Conservation (phyloP, 2,329 filamentous ascomycete genomes). For the Aspergillus puulaauensis region DNA sequence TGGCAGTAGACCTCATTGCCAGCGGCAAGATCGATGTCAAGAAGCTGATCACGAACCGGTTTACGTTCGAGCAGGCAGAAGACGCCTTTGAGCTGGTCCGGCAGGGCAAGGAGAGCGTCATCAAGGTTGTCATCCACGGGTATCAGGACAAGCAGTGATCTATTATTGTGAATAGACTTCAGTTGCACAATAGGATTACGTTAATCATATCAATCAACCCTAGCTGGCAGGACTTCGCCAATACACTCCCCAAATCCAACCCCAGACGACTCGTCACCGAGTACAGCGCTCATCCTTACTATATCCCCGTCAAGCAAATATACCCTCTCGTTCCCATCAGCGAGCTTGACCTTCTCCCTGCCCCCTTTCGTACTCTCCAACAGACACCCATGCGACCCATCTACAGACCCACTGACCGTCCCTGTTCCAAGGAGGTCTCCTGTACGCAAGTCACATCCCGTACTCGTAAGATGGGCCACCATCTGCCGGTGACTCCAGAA, state of each 20-base stretch:
- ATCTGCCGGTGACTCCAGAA: constrained; percentile 33
- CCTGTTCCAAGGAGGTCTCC: constrained; percentile 35
- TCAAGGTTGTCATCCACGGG: not conserved
- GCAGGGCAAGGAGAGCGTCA: not conserved
- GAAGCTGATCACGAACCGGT: not conserved
- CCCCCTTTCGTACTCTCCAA: constrained; percentile 30
- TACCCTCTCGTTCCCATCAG: constrained; percentile 17
- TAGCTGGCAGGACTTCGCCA: constrained; percentile 14
- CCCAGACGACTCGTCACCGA: constrained; percentile 20
- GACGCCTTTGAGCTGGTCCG: not conserved
- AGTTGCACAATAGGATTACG: not conserved
- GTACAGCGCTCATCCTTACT: constrained; percentile 27
- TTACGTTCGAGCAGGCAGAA: not conserved
- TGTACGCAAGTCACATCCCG: constrained; percentile 27
- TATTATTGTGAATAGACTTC: not conserved
- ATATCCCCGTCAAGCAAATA: constrained; percentile 30
- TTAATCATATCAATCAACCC: not conserved
- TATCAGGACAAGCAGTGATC: not conserved
- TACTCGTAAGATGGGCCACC: constrained; percentile 30
- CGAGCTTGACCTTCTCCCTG: constrained; percentile 18
- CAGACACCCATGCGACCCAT: constrained; percentile 27
- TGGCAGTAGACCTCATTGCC: not conserved
- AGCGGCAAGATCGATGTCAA: not conserved
- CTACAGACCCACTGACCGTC: constrained; percentile 26
- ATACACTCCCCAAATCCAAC: constrained; percentile 33